Evolutionary conservation across 2,329 filamentous ascomycete genomes (phyloP), one percentile per base, ranked within the genome.

Genomic region (Juglanconis sp.): DNA sequence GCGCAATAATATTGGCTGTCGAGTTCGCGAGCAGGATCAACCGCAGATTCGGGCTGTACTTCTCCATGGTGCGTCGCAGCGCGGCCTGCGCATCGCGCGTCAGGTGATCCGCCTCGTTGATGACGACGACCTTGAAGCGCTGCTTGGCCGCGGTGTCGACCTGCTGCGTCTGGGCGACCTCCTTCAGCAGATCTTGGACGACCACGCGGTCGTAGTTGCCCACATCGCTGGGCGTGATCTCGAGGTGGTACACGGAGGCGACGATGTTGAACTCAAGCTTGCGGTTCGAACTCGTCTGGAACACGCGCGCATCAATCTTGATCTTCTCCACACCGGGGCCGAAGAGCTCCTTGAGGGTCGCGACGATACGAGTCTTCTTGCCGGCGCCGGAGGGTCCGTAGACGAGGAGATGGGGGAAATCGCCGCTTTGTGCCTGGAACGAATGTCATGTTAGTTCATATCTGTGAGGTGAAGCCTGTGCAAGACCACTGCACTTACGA

Each of bases 181-280:
- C 95, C 75, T 99, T 99, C 53, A 99, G 80, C 53, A 99, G 80
- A 70, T 98, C 95, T 72, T 99, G 95, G 13, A 99, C 83, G 1
- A 99, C 95, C 3, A 99, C 95, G 57, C 95, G 85, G 75, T 99
- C 95, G 71, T 97, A 97, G 74, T 90, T 96, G 63, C 94, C 95
- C 4, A 99, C 95, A 68, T 99, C 95, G 1, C 92, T 96, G 0
- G 95, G 95, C 7, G 95, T 99, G 71, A 99, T 99, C 74, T 99
- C 95, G 68, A 99, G 88, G 75, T 99, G 95, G 77, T 99, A 99
- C 65, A 97, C 87, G 0, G 94, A 98, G 49, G 93, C 88, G 57
- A 99, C 95, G 65, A 99, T 96, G 78, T 97, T 99, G 84, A 99
- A 99, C 77, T 99, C 95, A 68, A 99, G 88, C 77, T 99, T 99